Evolutionary conservation across 352 stramenopile species (phyloP).

Genomic region (Globisporangium yorkense): DNA sequence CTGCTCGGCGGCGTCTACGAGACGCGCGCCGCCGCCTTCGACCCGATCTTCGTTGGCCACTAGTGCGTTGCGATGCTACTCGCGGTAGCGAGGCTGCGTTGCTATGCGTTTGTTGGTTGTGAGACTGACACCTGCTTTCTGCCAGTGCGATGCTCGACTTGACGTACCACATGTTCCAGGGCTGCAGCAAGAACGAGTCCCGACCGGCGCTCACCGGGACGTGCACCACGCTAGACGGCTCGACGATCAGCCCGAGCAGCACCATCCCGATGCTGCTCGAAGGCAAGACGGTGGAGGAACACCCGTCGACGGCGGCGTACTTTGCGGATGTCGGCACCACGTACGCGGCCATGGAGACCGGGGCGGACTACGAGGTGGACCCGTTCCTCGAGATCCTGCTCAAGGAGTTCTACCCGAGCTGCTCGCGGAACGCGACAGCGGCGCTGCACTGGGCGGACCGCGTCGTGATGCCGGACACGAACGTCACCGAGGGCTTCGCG

Average conservation of each 20-base stretch:
- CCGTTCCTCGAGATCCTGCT: conserved; percentile 53
- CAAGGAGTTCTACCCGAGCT: conserved; percentile 41
- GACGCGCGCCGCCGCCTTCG: conserved; percentile 26
- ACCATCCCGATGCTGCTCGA: conserved; percentile 30
- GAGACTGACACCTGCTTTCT: not conserved
- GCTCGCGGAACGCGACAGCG: conserved; percentile 19
- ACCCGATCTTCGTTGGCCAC: conserved; percentile 33
- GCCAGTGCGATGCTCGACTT: conserved; percentile 40
- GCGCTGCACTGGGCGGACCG: conserved; percentile 39
- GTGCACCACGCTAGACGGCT: conserved; percentile 15
- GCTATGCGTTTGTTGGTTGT: not conserved
- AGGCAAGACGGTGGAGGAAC: conserved; percentile 16
- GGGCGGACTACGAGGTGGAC: conserved; percentile 53
- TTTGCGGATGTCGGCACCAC: conserved; percentile 16
- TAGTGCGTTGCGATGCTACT: conserved; percentile 20
- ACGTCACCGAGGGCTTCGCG: conserved; percentile 39
- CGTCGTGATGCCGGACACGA: conserved; percentile 28
- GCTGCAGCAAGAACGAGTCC: conserved; percentile 30
- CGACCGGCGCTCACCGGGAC: conserved; percentile 22
- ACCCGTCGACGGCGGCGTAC: conserved; percentile 16
- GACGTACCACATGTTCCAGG: conserved; percentile 60
- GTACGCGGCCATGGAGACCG: conserved; percentile 30
- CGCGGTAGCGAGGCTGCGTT: not conserved
- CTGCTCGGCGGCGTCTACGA: conserved; percentile 31
- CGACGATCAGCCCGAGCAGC: conserved; percentile 9